These are phyloP conservation scores for Penicillium coffeae DNA, from an alignment of 495 filamentous ascomycete genomes.

Conservation along the genomic window DNA sequence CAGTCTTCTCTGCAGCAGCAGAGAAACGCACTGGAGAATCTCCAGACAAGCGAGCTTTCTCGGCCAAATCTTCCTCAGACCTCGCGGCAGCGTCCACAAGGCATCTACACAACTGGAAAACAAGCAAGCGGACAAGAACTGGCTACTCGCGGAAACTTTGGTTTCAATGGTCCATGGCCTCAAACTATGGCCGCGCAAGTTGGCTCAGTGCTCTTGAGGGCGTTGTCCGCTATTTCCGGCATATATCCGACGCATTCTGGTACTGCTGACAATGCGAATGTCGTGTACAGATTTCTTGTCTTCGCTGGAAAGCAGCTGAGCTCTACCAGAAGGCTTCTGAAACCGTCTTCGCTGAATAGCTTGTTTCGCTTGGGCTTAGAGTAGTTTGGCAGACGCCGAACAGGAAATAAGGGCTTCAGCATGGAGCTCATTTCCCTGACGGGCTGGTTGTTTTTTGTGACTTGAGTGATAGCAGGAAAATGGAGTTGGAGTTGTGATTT, in stretches of 20 bases:
- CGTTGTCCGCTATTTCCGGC: neutral
- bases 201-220: neutral
- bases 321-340: neutral
- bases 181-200: neutral
- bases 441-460: too few species aligned
- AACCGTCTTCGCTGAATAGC: neutral
- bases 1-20: neutral
- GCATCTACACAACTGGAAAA: too few species aligned
- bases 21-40: neutral
- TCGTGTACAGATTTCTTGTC: neutral
- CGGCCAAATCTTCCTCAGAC: neutral
- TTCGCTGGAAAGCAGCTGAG: neutral
- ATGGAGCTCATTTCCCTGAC: too few species aligned
- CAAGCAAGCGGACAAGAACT: too few species aligned
- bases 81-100: neutral
- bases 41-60: too few species aligned
- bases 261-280: neutral
- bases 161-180: neutral
- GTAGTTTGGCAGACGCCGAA: too few species aligned
- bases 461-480: neutral
- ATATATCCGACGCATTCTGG: neutral
- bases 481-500: neutral
- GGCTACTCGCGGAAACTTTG: neutral
- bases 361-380: neutral
- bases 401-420: neutral